Conservation (phyloP, 257 asterid species). For the Avicennia marina region DNA sequence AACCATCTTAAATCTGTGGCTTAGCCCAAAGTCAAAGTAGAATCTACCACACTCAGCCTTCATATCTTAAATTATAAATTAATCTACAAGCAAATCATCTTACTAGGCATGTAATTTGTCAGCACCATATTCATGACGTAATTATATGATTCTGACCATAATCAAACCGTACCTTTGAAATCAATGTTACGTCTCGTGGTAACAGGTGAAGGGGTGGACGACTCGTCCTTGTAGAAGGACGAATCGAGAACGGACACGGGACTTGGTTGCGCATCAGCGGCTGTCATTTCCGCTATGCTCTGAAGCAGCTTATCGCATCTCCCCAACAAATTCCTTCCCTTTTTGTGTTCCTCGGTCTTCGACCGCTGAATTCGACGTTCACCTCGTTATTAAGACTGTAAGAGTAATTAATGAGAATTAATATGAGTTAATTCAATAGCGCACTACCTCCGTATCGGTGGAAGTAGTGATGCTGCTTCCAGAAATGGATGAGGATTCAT, state of each 20-base stretch:
- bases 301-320: slow-evolving; percentile 89
- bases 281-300: slow-evolving; percentile 86
- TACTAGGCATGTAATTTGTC: background rate
- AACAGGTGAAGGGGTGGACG: slow-evolving; percentile 75
- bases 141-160: too few species aligned
- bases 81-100: background rate
- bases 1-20: background rate
- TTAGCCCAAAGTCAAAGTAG: slow-evolving; percentile 13
- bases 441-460: slow-evolving; percentile 72
- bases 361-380: slow-evolving; percentile 40
- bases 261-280: slow-evolving; percentile 73
- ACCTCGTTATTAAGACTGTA: background rate
- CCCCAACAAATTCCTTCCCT: slow-evolving; percentile 68
- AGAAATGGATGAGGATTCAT: slow-evolving; percentile 74
- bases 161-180: slow-evolving; percentile 58
- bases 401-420: background rate
- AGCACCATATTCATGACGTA: background rate
- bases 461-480: slow-evolving; percentile 70
- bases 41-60: too few species aligned
- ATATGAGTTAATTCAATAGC: background rate
- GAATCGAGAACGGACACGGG: slow-evolving; percentile 97
- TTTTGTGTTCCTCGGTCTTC: slow-evolving; percentile 60
- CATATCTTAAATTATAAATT: too few species aligned
- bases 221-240: slow-evolving; percentile 80
- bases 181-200: slow-evolving; percentile 61